Base-by-base conservation (phyloP, 78 protist species). In the Tieghemostelium lacteum region DNA sequence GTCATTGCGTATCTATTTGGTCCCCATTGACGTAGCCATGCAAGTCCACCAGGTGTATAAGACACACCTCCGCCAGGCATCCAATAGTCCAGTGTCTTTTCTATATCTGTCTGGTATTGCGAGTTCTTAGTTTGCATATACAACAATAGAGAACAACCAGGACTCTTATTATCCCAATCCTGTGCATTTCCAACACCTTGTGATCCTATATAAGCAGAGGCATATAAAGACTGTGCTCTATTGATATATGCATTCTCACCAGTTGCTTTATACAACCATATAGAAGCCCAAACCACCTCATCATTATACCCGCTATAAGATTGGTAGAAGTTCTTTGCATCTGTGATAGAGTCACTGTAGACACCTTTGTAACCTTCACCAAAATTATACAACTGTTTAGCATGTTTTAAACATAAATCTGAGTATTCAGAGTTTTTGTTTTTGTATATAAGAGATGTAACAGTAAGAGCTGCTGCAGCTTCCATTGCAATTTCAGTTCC, bases 401-500 rank as follows among this genome's bases (percentile, higher is more conserved):
- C 73, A 10, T 62, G 67, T 26, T 26, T 28, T 42, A 76, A 49
- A 33, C 71, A 63, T 0, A 2, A 12, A 14, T 62, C 42, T 3
- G 87, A 76, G 31, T 76, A 76, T 0, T 63, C 34, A n/a, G 87
- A 40, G 29, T 76, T 49, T n/a, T 24, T 31, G 0, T 45, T 24
- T 29, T 24, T 31, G 29, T 33, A 76, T 7, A 45, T 74, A 2
- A 76, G 16, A 5, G 87, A 62, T 10, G 87, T 52, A 0, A 29
- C 74, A 6, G 74, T 52, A 29, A 76, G 36, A 39, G 74, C 65
- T 20, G 87, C 37, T 2, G 74, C 87, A 0, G 75, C 52, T 17
- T 76, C 69, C 87, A 76, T 76, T 19, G 87, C 87, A 17, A 76
- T n/a, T 49, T 76, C 87, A 31, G 87, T 76, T 5, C 87, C 67